phyloP scores from a whole-genome alignment of 2,329 filamentous ascomycete genomes.

The Madurella fahalii region DNA sequence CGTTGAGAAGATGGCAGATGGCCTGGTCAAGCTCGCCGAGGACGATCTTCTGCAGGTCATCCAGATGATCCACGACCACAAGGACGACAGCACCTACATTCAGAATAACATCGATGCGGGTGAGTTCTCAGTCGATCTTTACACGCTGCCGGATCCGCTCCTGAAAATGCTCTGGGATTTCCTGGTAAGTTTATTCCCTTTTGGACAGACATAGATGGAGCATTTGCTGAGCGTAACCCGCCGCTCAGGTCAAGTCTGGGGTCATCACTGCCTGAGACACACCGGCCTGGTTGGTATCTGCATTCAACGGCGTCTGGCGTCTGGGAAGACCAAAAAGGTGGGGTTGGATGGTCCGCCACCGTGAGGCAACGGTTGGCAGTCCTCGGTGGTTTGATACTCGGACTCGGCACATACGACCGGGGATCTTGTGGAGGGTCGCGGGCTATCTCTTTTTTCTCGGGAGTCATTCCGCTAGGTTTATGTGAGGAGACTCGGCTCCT shows the following conservation, averaged over 20 bases:
- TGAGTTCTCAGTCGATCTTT: constrained; percentile 97
- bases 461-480: not conserved
- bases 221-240: not conserved
- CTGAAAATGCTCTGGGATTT: constrained; percentile 97
- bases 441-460: not conserved
- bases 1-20: constrained; percentile 95
- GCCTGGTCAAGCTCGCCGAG: constrained; percentile 81
- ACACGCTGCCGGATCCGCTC: constrained; percentile 86
- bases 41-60: constrained; percentile 93
- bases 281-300: constrained; percentile 1
- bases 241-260: constrained; percentile 16
- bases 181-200: constrained; percentile 39
- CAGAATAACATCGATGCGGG: constrained; percentile 97
- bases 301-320: constrained; percentile 20
- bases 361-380: constrained; percentile 5
- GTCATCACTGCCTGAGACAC: constrained; percentile 9
- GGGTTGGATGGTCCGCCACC: constrained; percentile 9
- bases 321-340: constrained; percentile 10
- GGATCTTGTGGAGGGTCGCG: not conserved
- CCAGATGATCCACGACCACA: constrained; percentile 97
- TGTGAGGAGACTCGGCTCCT: not conserved
- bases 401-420: not conserved
- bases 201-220: not conserved
- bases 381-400: constrained; percentile 3
- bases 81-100: constrained; percentile 88